Conservation (phyloP, 495 filamentous ascomycete genomes). For the Lentithecium fluviatile region DNA sequence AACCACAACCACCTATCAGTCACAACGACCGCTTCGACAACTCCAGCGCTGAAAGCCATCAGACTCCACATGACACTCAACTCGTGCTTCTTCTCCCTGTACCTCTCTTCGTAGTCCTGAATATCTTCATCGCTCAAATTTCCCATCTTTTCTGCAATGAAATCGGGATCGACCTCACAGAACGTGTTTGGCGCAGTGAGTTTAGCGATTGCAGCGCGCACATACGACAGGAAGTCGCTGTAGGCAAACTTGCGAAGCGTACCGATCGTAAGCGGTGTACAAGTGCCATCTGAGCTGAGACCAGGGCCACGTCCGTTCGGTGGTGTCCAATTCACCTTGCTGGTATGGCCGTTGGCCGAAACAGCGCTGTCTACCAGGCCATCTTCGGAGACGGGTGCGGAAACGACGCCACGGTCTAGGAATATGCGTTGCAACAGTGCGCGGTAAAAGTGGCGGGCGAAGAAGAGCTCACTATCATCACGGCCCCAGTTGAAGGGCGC, state of each 20-base stretch:
- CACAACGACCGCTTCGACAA: conserved; percentile 87
- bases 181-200: conserved; percentile 48
- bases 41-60: conserved; percentile 90
- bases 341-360: conserved; percentile 24
- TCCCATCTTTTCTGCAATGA: conserved; percentile 60
- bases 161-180: conserved; percentile 36
- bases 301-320: conserved; percentile 21
- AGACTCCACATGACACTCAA: conserved; percentile 84
- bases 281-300: conserved; percentile 43
- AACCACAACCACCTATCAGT: conserved; percentile 90
- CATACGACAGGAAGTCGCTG: conserved; percentile 70
- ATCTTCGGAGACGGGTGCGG: conserved; percentile 49
- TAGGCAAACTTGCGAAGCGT: conserved; percentile 80
- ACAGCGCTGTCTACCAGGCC: conserved; percentile 43
- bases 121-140: conserved; percentile 72
- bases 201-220: conserved; percentile 75
- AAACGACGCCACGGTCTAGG: conserved; percentile 72
- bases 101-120: conserved; percentile 62
- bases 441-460: conserved; percentile 91
- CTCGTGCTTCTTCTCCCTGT: conserved; percentile 68
- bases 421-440: conserved; percentile 88
- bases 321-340: conserved; percentile 30
- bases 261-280: conserved; percentile 80
- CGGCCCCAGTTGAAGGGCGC: conserved; percentile 88
- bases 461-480: conserved; percentile 78